Evolutionary conservation across 768 basidiomycete genomes (phyloP).

Genomic region (Kwoniella dendrophila): DNA sequence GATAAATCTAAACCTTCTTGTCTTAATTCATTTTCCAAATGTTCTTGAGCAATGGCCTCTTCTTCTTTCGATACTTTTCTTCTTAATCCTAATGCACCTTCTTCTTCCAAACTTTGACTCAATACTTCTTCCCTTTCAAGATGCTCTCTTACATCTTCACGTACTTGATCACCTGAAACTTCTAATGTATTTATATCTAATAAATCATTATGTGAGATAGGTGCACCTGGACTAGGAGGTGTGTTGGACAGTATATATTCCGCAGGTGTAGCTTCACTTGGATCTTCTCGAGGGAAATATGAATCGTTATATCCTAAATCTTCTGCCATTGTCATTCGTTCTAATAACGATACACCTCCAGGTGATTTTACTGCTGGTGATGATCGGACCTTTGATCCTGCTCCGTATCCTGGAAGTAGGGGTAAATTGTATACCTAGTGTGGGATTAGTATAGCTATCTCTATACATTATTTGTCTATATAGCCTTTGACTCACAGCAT

Average conservation of each 20-base stretch:
- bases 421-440: constrained; percentile 82
- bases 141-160: constrained; percentile 29
- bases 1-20: constrained; percentile 11
- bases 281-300: constrained; percentile 64
- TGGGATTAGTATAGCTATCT: neutral
- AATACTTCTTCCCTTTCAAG: constrained; percentile 31
- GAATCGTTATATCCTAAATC: constrained; percentile 85
- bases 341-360: constrained; percentile 65
- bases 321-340: constrained; percentile 79
- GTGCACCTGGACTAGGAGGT: constrained; percentile 21
- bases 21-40: constrained; percentile 12
- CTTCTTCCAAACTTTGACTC: too few species aligned
- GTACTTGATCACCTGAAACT: constrained; percentile 18
- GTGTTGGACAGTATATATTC: constrained; percentile 64
- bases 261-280: constrained; percentile 56
- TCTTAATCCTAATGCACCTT: constrained; percentile 12
- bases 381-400: constrained; percentile 80
- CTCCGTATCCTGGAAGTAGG: constrained; percentile 85
- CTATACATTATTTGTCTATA: constrained; percentile 6
- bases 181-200: constrained; percentile 19
- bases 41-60: constrained; percentile 15
- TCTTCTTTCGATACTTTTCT: constrained; percentile 9
- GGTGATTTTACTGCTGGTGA: constrained; percentile 65
- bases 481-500: constrained; percentile 66
- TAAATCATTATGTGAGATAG: constrained; percentile 22